Conservation (phyloP, 2,329 filamentous ascomycete species). For the Talaromyces sp. region DNA sequence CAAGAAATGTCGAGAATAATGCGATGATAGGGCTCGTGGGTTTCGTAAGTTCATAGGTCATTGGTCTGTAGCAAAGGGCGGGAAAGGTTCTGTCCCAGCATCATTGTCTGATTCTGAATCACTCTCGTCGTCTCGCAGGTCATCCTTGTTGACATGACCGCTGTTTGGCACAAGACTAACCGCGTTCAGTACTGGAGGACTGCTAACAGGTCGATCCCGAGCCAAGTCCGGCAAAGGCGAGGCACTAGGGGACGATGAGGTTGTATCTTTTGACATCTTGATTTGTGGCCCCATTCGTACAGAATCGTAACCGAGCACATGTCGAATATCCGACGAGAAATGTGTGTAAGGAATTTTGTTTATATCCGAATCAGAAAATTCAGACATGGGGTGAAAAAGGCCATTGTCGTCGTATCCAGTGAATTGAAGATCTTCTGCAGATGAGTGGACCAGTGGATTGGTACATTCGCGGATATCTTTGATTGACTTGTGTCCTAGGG, state of each 20-base stretch:
- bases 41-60: neutral
- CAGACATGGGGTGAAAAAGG: conserved; percentile 10
- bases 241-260: neutral
- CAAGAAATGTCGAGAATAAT: neutral
- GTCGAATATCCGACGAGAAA: conserved; percentile 8
- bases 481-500: conserved; percentile 9
- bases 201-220: conserved; percentile 17
- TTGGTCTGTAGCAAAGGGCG: conserved; percentile 15
- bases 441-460: conserved; percentile 3
- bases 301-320: conserved; percentile 6
- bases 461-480: conserved; percentile 7
- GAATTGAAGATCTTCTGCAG: conserved; percentile 9
- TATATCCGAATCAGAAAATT: conserved; percentile 10
- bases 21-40: neutral
- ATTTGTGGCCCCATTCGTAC: neutral
- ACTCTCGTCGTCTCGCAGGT: neutral
- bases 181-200: conserved; percentile 13
- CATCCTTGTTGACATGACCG: neutral
- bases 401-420: conserved; percentile 7
- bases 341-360: conserved; percentile 6
- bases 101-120: neutral
- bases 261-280: neutral
- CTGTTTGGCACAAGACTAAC: neutral
- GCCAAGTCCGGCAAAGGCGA: conserved; percentile 4
- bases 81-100: conserved; percentile 12